Evolutionary conservation across 768 basidiomycete species (phyloP).

Genomic region (Macrolepiota dolichaula): DNA sequence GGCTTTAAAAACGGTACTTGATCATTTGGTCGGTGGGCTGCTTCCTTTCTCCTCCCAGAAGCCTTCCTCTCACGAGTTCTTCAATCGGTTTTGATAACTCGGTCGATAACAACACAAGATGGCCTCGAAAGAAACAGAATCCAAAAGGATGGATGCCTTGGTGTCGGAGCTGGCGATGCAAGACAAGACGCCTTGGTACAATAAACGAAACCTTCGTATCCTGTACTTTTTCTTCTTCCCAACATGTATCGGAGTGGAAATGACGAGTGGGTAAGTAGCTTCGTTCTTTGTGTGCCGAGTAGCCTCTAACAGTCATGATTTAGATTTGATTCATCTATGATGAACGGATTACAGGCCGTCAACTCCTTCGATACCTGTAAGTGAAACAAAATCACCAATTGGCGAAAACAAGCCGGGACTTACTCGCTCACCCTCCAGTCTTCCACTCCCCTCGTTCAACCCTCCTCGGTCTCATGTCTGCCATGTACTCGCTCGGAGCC

Average conservation of each 20-base stretch:
- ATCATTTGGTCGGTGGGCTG: background rate
- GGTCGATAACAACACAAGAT: background rate
- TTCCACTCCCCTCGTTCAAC: slow-evolving; percentile 52
- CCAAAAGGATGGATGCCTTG: slow-evolving; percentile 21
- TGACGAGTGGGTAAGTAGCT: slow-evolving; percentile 50
- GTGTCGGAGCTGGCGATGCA: slow-evolving; percentile 40
- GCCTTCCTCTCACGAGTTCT: background rate
- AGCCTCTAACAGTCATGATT: background rate
- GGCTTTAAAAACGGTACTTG: background rate
- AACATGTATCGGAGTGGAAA: slow-evolving; percentile 59
- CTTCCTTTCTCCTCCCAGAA: background rate
- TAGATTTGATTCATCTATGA: slow-evolving; percentile 60
- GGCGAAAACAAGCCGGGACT: background rate
- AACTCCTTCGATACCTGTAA: slow-evolving; percentile 53
- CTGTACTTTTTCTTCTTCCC: slow-evolving; percentile 58
- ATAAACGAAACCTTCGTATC: slow-evolving; percentile 53
- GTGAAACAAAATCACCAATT: slow-evolving; percentile 6
- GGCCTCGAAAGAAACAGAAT: slow-evolving; percentile 10
- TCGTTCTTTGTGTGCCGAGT: background rate
- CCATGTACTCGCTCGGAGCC: slow-evolving; percentile 61
- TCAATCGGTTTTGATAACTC: background rate
- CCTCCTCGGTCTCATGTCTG: slow-evolving; percentile 52
- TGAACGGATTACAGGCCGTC: slow-evolving; percentile 61
- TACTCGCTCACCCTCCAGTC: slow-evolving; percentile 28
- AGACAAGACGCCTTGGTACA: slow-evolving; percentile 59